Conservation (phyloP, 495 filamentous ascomycete genomes). For the Tetracladium marchalianum region DNA sequence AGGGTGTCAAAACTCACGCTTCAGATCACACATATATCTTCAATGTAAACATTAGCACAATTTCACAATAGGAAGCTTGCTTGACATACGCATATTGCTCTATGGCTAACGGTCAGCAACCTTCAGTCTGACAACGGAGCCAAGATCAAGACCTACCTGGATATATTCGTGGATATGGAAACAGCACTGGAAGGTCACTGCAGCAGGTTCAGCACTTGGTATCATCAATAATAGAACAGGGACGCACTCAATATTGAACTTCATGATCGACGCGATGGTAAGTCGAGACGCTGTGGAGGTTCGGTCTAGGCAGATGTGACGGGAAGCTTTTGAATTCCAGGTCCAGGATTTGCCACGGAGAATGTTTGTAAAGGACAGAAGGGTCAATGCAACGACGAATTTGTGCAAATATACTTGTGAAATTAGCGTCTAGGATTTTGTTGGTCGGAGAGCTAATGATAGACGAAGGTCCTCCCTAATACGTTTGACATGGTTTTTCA, state of each 20-base stretch:
- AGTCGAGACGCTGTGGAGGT: too few relatives aligned
- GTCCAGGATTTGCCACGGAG: too few relatives aligned
- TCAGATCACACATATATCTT: constrained; percentile 97
- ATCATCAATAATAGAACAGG: constrained; percentile 1
- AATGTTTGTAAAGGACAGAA: too few relatives aligned
- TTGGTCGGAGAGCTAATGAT: too few relatives aligned
- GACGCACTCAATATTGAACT: constrained; percentile 87
- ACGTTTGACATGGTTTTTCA: too few relatives aligned
- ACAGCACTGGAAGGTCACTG: constrained; percentile 88
- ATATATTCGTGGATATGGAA: constrained; percentile 95
- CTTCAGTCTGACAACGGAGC: neutral
- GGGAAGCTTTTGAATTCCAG: too few relatives aligned
- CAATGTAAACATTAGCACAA: constrained; percentile 4
- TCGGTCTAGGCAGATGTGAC: too few relatives aligned
- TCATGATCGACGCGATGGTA: constrained; percentile 50
- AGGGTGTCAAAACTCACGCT: constrained; percentile 40
- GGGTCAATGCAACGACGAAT: too few relatives aligned
- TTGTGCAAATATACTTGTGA: too few relatives aligned
- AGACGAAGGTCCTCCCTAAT: too few relatives aligned
- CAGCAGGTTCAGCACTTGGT: constrained; percentile 5
- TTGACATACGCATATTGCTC: constrained; percentile 80
- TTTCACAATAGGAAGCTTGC: neutral
- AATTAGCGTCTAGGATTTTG: too few relatives aligned
- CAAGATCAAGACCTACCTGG: constrained; percentile 43
- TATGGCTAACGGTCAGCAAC: constrained; percentile 6